Percentiles rank a stretch among this genome's conserved stretches.
Conservation (phyloP, 2,329 filamentous ascomycete genomes). For the Talaromyces funiculosus region DNA sequence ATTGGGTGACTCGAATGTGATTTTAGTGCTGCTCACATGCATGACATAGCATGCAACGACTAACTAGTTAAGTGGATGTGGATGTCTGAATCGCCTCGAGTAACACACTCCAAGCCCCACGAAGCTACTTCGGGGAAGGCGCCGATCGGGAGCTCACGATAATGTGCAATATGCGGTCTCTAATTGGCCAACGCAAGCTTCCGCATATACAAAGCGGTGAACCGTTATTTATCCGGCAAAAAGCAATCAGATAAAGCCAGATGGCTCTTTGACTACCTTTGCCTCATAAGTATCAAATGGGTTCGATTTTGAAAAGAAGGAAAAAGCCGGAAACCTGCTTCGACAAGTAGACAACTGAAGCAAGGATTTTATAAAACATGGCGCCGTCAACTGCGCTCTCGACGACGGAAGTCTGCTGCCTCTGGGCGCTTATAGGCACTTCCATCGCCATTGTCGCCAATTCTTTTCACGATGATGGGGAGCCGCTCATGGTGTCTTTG, state of each 20-base stretch:
- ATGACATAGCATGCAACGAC: neutral
- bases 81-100: neutral
- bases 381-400: conserved; percentile 37
- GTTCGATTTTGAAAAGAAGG: neutral
- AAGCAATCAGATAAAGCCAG: conserved; percentile 24
- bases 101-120: neutral
- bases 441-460: conserved; percentile 69
- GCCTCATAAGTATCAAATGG: neutral
- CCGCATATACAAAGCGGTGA: conserved; percentile 21
- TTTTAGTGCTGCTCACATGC: neutral
- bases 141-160: neutral
- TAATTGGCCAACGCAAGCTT: neutral
- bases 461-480: conserved; percentile 77
- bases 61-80: neutral
- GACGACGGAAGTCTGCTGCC: conserved; percentile 50
- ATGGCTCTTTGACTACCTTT: conserved; percentile 20
- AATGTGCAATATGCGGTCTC: conserved; percentile 4
- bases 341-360: neutral
- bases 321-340: neutral
- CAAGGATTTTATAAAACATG: conserved; percentile 23
- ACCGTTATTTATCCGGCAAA: conserved; percentile 14
- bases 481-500: conserved; percentile 80
- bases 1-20: neutral
- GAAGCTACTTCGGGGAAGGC: conserved; percentile 11
- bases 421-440: conserved; percentile 60